Base-by-base conservation (phyloP, 2,329 filamentous ascomycete species). In the Hypoxylon sp. region DNA sequence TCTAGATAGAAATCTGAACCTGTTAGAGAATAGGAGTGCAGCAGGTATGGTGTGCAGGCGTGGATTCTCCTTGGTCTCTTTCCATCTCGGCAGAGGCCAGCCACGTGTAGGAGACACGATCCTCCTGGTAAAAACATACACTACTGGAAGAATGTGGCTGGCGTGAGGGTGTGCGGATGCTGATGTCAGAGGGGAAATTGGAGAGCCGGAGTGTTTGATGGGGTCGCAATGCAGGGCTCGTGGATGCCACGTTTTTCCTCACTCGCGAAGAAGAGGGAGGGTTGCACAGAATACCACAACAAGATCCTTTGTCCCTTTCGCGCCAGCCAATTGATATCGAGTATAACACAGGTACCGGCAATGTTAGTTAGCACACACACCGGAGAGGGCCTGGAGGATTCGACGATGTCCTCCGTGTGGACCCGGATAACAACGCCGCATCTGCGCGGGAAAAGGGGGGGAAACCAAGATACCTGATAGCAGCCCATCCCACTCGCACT, bases 161-260 rank as follows among this genome's bases (percentile, higher is more conserved):
- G 20, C n/a, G n/a, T 48, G 57, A 63, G 56, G 56, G 59, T 57
- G 55, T 66, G 54, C 54, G 47, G 54, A 34, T 49, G 65, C 63
- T 68, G 59, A 68, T 68, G 59, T 67, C 52, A 65, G 62, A 65
- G 59, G 65, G 47, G 59, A 59, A 53, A 59, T 66, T 56, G 41
- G 56, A 66, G 59, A 66, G 57, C 65, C 65, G 65, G 57, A 39
- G 20, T 34, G 57, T 68, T 57, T 65, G 53, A 65, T 55, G 56
- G 62, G 58, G 65, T 66, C 62, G 26, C 51, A 66, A 64, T 55
- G 57, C 59, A 66, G 65, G 59, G 28, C 56, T 62, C 57, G 47
- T 59, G 63, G 65, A 64, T 63, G 65, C 65, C 65, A 68, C 65
- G 65, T 66, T 68, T 68, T 67, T 68, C 22, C 60, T 32, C 49